Conservation (phyloP, 106 monocot genomes). For the Allium cepa region DNA sequence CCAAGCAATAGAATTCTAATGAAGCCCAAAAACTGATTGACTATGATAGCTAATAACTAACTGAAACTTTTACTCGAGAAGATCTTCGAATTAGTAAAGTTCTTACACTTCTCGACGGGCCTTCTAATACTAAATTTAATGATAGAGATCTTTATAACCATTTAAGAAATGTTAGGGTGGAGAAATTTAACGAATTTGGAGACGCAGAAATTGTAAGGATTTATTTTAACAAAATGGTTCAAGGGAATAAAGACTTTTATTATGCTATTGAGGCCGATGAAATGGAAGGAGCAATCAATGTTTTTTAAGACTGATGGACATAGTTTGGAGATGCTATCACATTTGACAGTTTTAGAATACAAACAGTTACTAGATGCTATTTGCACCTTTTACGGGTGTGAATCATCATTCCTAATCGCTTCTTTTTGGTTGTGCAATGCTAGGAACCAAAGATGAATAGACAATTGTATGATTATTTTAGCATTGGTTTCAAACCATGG, state of each 20-base stretch:
- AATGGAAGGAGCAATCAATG: not conserved
- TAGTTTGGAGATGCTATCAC: constrained; percentile 9
- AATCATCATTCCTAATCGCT: not conserved
- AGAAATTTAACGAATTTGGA: no score
- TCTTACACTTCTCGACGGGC: no score
- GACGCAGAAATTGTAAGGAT: no score
- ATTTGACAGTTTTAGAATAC: constrained; percentile 12
- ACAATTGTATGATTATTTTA: constrained; percentile 17
- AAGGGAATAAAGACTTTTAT: not conserved
- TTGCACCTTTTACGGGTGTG: constrained; percentile 13
- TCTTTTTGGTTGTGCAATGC: constrained; percentile 3
- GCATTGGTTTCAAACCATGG: not conserved
- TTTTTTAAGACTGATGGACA: not conserved
- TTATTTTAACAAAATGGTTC: no score
- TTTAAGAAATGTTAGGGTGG: no score
- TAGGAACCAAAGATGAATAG: constrained; percentile 5
- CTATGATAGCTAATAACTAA: no score
- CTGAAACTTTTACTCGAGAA: no score
- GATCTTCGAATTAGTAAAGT: no score
- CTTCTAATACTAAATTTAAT: no score
- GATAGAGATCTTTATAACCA: no score
- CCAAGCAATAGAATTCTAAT: no score
- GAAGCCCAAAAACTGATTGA: no score
- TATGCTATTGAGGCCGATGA: not conserved
- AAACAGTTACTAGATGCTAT: constrained; percentile 4